phyloP scores from a whole-genome alignment of 129 eudicot genomes.

The sunflower (Helianthus annuus) region HanXRQr2.0-SUNRISE NC_035439.2:136359793-136360292 shows the following conservation, averaged over 20 bases:
- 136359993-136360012: conserved; percentile 6
- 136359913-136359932: conserved; percentile 6
- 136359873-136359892: neutral
- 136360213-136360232: conserved; percentile 8
- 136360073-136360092: conserved; percentile 19
- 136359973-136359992: conserved; percentile 16
- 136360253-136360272: conserved; percentile 34
- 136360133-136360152: neutral
- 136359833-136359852: too few relatives aligned
- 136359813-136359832: neutral
- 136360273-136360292: conserved; percentile 25
- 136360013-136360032: conserved; percentile 16
- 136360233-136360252: conserved; percentile 34
- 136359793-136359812: conserved; percentile 25
- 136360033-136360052: conserved; percentile 13
- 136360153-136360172: conserved; percentile 16
- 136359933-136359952: neutral
- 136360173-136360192: conserved; percentile 20
- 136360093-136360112: conserved; percentile 1
- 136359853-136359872: neutral
- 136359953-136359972: conserved; percentile 11
- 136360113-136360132: conserved; percentile 8
- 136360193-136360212: conserved; percentile 19
- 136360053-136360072: neutral
- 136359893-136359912: conserved; percentile 19